phyloP scores from a whole-genome alignment of 495 filamentous ascomycete genomes.

The Evansstolkia leycettana region DNA sequence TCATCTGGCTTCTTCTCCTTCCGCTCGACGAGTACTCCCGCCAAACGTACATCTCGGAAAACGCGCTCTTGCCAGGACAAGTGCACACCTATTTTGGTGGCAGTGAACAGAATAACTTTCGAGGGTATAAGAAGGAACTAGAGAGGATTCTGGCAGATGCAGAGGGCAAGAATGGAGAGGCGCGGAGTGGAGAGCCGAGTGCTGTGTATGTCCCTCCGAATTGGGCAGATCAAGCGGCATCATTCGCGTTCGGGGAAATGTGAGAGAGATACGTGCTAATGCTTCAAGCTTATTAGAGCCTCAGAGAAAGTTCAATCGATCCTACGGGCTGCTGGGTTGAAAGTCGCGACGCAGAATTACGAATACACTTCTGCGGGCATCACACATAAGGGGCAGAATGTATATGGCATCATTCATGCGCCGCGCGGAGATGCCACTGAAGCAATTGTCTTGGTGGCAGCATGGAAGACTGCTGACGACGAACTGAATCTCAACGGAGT shows the following conservation, averaged over 20 bases:
- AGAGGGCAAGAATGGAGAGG: constrained; percentile 3
- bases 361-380: constrained; percentile 62
- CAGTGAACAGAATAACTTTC: constrained; percentile 89
- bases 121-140: constrained; percentile 81
- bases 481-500: constrained; percentile 78
- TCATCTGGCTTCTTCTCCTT: constrained; percentile 88
- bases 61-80: constrained; percentile 88
- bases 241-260: neutral
- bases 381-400: constrained; percentile 70
- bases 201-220: constrained; percentile 32
- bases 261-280: neutral
- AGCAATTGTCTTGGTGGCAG: constrained; percentile 82
- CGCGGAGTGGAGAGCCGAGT: constrained; percentile 16
- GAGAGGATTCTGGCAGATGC: constrained; percentile 28
- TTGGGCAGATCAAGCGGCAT: neutral
- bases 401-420: constrained; percentile 90
- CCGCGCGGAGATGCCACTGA: constrained; percentile 96
- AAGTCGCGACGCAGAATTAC: constrained; percentile 77
- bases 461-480: constrained; percentile 74
- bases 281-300: constrained; percentile 28
- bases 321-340: constrained; percentile 64
- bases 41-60: constrained; percentile 92
- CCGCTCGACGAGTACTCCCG: constrained; percentile 88
- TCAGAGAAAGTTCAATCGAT: constrained; percentile 62
- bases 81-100: constrained; percentile 96